Percentiles rank a stretch among this genome's conserved stretches.
phyloP scores from a whole-genome alignment of 495 filamentous ascomycete species.

The Trypethelium eluteriae region DNA sequence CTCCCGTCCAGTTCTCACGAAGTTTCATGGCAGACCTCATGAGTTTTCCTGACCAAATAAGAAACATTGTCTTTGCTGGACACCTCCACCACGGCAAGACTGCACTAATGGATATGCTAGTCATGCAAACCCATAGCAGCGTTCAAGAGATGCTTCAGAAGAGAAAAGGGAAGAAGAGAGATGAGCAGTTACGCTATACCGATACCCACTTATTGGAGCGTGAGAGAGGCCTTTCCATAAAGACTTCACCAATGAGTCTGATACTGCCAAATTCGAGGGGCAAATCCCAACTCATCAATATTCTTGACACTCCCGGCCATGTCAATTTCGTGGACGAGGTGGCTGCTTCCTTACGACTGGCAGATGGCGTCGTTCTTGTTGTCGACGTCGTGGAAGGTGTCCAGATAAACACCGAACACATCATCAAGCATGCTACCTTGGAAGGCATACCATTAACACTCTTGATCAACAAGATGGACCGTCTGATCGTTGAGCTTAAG shows the following conservation, averaged over 20 bases:
- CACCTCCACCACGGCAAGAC: constrained; percentile 98
- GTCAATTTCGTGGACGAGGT: constrained; percentile 98
- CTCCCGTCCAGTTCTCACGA: constrained; percentile 75
- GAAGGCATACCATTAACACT: constrained; percentile 83
- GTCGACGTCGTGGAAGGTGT: constrained; percentile 98
- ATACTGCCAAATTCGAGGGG: constrained; percentile 78
- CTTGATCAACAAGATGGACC: constrained; percentile 95
- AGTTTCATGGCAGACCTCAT: constrained; percentile 94
- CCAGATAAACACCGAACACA: constrained; percentile 90
- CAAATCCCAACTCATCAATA: constrained; percentile 94
- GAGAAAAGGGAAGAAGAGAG: constrained; percentile 68
- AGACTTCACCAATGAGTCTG: constrained; percentile 88
- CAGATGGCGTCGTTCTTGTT: constrained; percentile 85
- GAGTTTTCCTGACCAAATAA: constrained; percentile 87
- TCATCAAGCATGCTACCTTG: constrained; percentile 89
- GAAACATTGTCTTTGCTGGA: constrained; percentile 85
- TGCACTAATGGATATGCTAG: constrained; percentile 96
- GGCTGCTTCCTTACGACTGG: constrained; percentile 75
- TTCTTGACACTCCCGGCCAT: constrained; percentile 93
- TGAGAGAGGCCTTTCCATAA: constrained; percentile 86
- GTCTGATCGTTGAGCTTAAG: constrained; percentile 88
- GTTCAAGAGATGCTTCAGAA: constrained; percentile 63
- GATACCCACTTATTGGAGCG: constrained; percentile 84
- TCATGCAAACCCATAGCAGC: constrained; percentile 79
- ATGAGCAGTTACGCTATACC: constrained; percentile 91